Base-by-base conservation (phyloP, 179 eudicot species). In the Nepenthes alata region DNA sequence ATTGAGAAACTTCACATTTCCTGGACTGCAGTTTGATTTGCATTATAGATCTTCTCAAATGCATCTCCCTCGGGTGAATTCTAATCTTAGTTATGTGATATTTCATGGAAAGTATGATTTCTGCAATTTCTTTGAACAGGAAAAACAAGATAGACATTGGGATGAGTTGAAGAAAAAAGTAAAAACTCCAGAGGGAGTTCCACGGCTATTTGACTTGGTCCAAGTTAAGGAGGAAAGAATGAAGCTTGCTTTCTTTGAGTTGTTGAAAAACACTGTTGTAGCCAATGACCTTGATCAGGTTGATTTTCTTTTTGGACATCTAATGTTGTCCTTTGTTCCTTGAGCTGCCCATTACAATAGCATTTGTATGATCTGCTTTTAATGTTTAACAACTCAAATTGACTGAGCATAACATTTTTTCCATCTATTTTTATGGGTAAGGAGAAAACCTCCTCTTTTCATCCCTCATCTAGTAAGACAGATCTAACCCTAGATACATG, bases 231-330 rank as follows among this genome's bases (percentile, higher is more conserved):
- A 94, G 74, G 91, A 83, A 72, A 77, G 87, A 68, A 75, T 94
- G 75, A 94, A 83, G 70, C 86, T 79, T 60, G 97, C 91, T 53
- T 94, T 94, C 74, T 94, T 63, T 74, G 97, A 87, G 61, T 81
- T 89, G 59, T n/a, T 94, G 67, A 86, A 95, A 60, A 94, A 90
- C 70, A 94, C 99, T 10, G 82, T 94, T 51, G 97, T 94, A 38
- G 99, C 97, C n/a, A 72, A 69, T 70, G 88, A 94, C 75, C 83
- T 85, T 65, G 97, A 94, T 62, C 99, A 90, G 95, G 99, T 87
- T 72, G 34, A 47, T 13, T 2, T 67, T 35, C 35, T 44, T 14
- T 16, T 5, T 45, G 52, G 4, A 11, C 15, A 8, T 47, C 35
- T 71, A 12, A 10, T 48, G 3, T 2, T 2, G 10, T 52, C 5